Percentiles rank a stretch among this genome's conserved stretches.
Evolutionary conservation across 129 eudicot species (phyloP).

Genomic region (Helianthus tuberosus): DNA sequence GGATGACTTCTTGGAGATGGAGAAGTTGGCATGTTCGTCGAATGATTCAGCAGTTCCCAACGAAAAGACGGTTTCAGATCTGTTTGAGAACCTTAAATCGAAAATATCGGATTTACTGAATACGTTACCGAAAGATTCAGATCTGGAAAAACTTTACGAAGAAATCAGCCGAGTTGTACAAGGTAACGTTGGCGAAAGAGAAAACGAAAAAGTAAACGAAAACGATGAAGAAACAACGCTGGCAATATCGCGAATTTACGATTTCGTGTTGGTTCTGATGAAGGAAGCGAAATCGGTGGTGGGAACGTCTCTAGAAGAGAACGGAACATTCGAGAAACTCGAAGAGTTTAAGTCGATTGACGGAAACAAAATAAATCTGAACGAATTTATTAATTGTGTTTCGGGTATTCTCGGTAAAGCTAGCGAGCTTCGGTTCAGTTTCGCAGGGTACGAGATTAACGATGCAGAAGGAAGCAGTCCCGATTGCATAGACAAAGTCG

Average conservation of each 20-base stretch:
- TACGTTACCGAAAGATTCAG: constrained; percentile 54
- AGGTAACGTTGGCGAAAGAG: constrained; percentile 27
- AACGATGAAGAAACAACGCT: constrained; percentile 45
- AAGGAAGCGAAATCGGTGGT: constrained; percentile 68
- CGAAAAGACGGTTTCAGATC: constrained; percentile 27
- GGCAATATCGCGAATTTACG: constrained; percentile 63
- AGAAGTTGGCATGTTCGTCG: constrained; percentile 74
- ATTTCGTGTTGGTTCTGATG: constrained; percentile 59
- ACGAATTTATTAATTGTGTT: constrained; percentile 59
- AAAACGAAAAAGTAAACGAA: constrained; percentile 2
- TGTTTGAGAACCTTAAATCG: constrained; percentile 36
- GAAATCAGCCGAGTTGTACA: constrained; percentile 55
- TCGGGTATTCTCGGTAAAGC: constrained; percentile 61
- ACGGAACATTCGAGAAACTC: constrained; percentile 44
- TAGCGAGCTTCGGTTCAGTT: constrained; percentile 53
- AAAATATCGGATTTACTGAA: constrained; percentile 48
- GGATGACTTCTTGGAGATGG: constrained; percentile 99
- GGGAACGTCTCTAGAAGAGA: constrained; percentile 48
- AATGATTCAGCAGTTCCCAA: constrained; percentile 44
- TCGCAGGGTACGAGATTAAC: constrained; percentile 55
- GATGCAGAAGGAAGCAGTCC: constrained; percentile 67
- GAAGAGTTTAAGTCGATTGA: constrained; percentile 51
- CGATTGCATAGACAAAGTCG: constrained; percentile 97
- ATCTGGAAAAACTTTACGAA: constrained; percentile 42
- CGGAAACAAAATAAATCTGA: constrained; percentile 32